Evolutionary conservation across 352 stramenopile species (phyloP).

Genomic region (Globisporangium echinulatum): DNA sequence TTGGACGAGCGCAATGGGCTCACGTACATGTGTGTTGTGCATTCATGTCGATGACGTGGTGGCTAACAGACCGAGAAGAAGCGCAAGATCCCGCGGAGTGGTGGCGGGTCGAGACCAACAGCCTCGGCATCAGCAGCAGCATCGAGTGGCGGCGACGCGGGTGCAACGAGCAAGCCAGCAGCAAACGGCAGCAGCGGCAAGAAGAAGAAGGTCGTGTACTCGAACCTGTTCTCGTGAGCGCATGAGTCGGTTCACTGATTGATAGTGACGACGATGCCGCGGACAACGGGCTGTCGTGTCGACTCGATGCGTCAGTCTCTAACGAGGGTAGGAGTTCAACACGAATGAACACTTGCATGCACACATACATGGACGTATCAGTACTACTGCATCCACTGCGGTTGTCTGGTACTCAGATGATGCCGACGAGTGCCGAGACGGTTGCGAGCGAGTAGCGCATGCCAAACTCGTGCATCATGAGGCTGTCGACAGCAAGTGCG

Average conservation of each 20-base stretch:
- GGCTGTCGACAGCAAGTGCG: neutral
- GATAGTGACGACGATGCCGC: too few relatives aligned
- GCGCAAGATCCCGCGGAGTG: slow-evolving; percentile 27
- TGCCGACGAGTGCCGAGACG: neutral
- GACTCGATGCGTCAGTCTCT: too few relatives aligned
- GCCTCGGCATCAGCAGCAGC: neutral
- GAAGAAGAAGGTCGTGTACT: slow-evolving; percentile 84
- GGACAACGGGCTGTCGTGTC: too few relatives aligned
- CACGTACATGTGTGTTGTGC: neutral
- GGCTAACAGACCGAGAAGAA: slow-evolving; percentile 45
- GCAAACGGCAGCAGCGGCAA: slow-evolving; percentile 14
- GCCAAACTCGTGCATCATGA: slow-evolving; percentile 6
- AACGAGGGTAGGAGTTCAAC: too few relatives aligned
- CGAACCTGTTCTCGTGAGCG: slow-evolving; percentile 55
- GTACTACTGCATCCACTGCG: too few relatives aligned
- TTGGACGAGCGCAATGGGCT: neutral
- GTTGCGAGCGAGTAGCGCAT: slow-evolving; percentile 1
- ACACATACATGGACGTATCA: too few relatives aligned
- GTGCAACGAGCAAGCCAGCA: slow-evolving; percentile 18
- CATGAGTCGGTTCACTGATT: too few relatives aligned
- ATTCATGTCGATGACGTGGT: too few relatives aligned
- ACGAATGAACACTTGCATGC: too few relatives aligned
- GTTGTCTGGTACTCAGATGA: neutral
- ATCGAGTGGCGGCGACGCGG: slow-evolving; percentile 7
- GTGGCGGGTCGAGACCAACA: slow-evolving; percentile 8